These are phyloP conservation scores for Straminergon stramineum DNA, from an alignment of 225 moss, liverwort and hornwort species.

Conservation along the genomic window DNA sequence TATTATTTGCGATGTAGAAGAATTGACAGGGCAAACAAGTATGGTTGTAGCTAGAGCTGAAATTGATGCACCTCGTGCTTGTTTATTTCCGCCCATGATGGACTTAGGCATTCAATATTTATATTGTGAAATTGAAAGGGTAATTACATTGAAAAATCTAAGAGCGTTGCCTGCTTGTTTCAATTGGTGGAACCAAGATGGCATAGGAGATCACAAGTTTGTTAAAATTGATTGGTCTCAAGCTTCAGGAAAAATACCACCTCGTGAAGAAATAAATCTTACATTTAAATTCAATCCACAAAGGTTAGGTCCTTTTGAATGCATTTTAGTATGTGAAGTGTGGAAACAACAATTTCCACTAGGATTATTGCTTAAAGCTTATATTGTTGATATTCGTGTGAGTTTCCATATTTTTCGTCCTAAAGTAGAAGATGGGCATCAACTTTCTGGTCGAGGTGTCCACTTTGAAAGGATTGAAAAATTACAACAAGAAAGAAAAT, in stretches of 20 bases:
- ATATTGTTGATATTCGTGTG: conserved; percentile 56
- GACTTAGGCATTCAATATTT: conserved; percentile 76
- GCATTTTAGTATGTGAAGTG: conserved; percentile 72
- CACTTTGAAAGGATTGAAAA: conserved; percentile 30
- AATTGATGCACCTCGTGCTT: conserved; percentile 74
- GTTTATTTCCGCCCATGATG: conserved; percentile 58
- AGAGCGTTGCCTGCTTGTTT: conserved; percentile 60
- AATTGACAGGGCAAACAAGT: conserved; percentile 44
- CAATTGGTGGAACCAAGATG: conserved; percentile 62
- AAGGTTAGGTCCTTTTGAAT: conserved; percentile 51
- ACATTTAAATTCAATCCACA: conserved; percentile 61
- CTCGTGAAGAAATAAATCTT: conserved; percentile 32
- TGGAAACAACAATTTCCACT: conserved; percentile 78
- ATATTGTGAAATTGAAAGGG: conserved; percentile 42
- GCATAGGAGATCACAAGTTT: conserved; percentile 50
- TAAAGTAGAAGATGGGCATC: conserved; percentile 45
- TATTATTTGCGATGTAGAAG: conserved; percentile 63
- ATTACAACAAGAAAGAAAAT: not conserved
- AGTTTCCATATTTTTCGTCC: conserved; percentile 63
- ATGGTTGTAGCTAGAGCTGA: conserved; percentile 64
- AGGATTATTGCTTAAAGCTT: conserved; percentile 60
- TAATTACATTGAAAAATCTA: conserved; percentile 49
- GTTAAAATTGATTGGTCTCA: conserved; percentile 53
- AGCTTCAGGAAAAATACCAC: conserved; percentile 59
- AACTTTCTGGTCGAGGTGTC: conserved; percentile 24